Conservation (phyloP, 148 eudicot species). For the Rhododendron williamsianum region DNA sequence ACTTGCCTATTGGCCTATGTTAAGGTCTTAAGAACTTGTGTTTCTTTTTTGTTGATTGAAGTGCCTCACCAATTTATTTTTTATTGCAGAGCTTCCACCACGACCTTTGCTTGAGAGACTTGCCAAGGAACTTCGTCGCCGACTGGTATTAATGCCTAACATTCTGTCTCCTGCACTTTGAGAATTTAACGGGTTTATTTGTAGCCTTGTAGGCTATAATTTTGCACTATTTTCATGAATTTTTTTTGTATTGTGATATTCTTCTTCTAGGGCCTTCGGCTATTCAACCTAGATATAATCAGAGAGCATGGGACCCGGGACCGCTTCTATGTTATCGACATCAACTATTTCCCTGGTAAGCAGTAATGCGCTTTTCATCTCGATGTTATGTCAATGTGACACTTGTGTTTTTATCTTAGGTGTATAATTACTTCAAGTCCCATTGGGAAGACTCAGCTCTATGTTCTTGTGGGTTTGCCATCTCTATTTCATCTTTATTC, state of each 20-base stretch:
- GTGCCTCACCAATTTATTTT: slow-evolving; percentile 3
- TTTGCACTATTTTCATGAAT: neutral
- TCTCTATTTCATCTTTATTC: neutral
- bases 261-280: slow-evolving; percentile 64
- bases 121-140: slow-evolving; percentile 71
- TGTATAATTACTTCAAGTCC: neutral
- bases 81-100: slow-evolving; percentile 79
- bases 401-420: neutral
- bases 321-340: slow-evolving; percentile 78
- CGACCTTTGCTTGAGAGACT: slow-evolving; percentile 78
- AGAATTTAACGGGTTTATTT: neutral
- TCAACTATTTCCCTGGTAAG: slow-evolving; percentile 94
- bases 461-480: neutral
- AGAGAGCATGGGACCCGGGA: slow-evolving; percentile 73
- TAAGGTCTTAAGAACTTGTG: slow-evolving; percentile 8
- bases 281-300: slow-evolving; percentile 88
- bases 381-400: neutral
- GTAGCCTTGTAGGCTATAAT: neutral
- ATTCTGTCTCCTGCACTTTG: neutral
- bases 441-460: neutral
- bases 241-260: neutral
- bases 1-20: neutral
- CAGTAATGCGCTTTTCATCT: neutral
- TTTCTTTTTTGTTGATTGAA: neutral
- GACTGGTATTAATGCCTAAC: slow-evolving; percentile 41